A percentile compares a stretch with the other conserved stretches of the same genome.
Conservation (phyloP, 805 yeast genomes). For the Monosporozyma yasuniensis region DNA sequence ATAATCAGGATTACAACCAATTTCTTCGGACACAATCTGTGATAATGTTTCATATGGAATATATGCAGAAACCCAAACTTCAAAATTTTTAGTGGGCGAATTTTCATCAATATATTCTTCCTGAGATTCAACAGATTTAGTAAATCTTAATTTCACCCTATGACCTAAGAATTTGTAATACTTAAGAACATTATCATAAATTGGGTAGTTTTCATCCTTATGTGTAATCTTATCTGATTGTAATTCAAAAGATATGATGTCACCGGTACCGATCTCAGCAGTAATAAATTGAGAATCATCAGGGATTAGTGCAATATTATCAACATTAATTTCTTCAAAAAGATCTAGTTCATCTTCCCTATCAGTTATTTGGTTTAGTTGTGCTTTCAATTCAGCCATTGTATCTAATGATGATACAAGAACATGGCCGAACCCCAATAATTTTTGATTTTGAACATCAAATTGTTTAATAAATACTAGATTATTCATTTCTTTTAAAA, state of each 20-base stretch:
- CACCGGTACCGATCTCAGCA: slow-evolving; percentile 59
- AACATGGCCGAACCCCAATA: slow-evolving; percentile 61
- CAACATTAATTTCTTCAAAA: slow-evolving; percentile 55
- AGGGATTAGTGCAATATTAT: slow-evolving; percentile 31
- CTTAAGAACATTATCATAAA: slow-evolving; percentile 33
- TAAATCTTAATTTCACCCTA: slow-evolving; percentile 50
- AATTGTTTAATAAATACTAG: slow-evolving; percentile 55
- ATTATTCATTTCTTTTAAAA: slow-evolving; percentile 7
- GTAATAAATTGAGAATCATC: slow-evolving; percentile 36
- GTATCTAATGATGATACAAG: slow-evolving; percentile 41
- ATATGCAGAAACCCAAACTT: slow-evolving; percentile 60
- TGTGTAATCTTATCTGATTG: slow-evolving; percentile 3
- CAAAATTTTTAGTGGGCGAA: slow-evolving; percentile 29
- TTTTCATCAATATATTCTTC: slow-evolving; percentile 24
- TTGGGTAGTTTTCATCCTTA: slow-evolving; percentile 21
- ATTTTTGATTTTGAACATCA: slow-evolving; percentile 43
- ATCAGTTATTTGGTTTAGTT: not conserved
- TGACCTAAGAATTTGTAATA: slow-evolving; percentile 49
- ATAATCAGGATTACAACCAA: slow-evolving; percentile 49
- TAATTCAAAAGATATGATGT: slow-evolving; percentile 39
- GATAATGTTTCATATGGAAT: slow-evolving; percentile 55
- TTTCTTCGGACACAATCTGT: slow-evolving; percentile 44
- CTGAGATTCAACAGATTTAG: slow-evolving; percentile 14
- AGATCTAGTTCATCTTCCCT: slow-evolving; percentile 27
- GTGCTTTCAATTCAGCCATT: slow-evolving; percentile 35